phyloP scores from a whole-genome alignment of 1,284 basidiomycete genomes.

The Pseudozyma pruni region DNA sequence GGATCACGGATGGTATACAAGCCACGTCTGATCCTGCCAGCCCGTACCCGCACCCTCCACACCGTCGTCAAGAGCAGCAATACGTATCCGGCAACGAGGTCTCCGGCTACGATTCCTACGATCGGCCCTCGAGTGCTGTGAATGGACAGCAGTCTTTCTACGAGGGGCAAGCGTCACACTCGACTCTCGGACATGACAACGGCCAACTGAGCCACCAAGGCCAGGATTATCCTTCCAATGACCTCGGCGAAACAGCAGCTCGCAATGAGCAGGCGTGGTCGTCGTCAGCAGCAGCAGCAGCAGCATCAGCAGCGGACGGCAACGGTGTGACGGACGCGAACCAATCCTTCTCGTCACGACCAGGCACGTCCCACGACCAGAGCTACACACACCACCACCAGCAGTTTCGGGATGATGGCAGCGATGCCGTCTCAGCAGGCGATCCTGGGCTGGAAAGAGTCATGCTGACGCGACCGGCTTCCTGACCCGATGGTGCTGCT shows the following conservation, averaged over 20 bases:
- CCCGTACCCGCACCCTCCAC: constrained; percentile 26
- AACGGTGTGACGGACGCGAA: constrained; percentile 1
- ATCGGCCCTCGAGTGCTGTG: constrained; percentile 2
- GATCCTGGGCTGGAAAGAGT: constrained; percentile 33
- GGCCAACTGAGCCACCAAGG: constrained; percentile 19
- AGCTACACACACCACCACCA: constrained; percentile 15
- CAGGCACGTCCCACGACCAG: constrained; percentile 33
- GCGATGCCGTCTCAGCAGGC: constrained; percentile 6
- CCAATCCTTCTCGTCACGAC: constrained; percentile 23
- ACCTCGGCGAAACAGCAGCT: constrained; percentile 7
- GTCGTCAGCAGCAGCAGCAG: constrained; percentile 10
- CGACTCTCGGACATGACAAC: constrained; percentile 1
- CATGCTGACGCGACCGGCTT: constrained; percentile 33
- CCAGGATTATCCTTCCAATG: too few relatives aligned
- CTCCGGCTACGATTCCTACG: constrained; percentile 9
- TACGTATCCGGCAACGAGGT: constrained; percentile 1
- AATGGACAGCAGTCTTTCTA: constrained; percentile 26
- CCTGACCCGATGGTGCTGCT: neutral
- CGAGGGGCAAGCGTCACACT: constrained; percentile 7
- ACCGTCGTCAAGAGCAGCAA: constrained; percentile 12
- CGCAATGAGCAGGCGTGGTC: constrained; percentile 18
- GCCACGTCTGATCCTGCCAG: constrained; percentile 25
- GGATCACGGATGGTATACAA: constrained; percentile 11
- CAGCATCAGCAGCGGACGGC: neutral
- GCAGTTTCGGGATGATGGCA: constrained; percentile 9